Base-by-base conservation (phyloP, 2,329 filamentous ascomycete species). In the Pseudogymnoascus sp. region DNA sequence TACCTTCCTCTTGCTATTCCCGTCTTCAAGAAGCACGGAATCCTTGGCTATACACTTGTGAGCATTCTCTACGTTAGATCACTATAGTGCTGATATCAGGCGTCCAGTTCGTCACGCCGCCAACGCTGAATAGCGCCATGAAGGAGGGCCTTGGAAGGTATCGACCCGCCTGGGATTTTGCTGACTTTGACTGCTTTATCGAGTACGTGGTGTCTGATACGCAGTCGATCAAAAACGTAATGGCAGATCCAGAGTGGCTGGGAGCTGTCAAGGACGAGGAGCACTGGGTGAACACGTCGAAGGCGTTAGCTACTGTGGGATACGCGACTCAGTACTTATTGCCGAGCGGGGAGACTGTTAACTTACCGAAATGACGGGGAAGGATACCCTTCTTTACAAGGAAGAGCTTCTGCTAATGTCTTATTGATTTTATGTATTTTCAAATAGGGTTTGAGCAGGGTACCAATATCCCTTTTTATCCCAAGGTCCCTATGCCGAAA, bases 171-270 rank as follows among this genome's bases (percentile, higher is more conserved):
- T 63, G 63, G 61, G 43, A 64, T 28, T 64, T 66, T 25, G 68
- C 69, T 25, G 70, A 72, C 58, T 71, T 67, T 49, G 71, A 73
- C 63, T 71, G 68, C 41, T 63, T 73, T 43, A 67, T 73, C 45
- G 70, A 74, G 63, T 73, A 74, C 55, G 65, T 55, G 2, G 21
- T 72, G 33, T 65, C 66, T 3, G 65, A 65, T 31, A 12, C 67
- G 11, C 9, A 70, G 23, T 28, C 43, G 9, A 69, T 72, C 61
- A 55, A 52, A n/a, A 64, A 65, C 4, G 49, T 73, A 16, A 64
- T 70, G 43, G 28, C 67, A 6, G 70, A 73, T 61, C 70, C 70
- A 5, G 71, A 70, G 11, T 73, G 68, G 69, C 31, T 45, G 7
- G 55, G 11, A 6, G 58, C 67, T 0, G 59, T 72, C n/a, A 67